These are phyloP conservation scores for Saksenaea vasiformis DNA, from an alignment of 371 early-diverging fungal genomes.

Conservation along the genomic window DNA sequence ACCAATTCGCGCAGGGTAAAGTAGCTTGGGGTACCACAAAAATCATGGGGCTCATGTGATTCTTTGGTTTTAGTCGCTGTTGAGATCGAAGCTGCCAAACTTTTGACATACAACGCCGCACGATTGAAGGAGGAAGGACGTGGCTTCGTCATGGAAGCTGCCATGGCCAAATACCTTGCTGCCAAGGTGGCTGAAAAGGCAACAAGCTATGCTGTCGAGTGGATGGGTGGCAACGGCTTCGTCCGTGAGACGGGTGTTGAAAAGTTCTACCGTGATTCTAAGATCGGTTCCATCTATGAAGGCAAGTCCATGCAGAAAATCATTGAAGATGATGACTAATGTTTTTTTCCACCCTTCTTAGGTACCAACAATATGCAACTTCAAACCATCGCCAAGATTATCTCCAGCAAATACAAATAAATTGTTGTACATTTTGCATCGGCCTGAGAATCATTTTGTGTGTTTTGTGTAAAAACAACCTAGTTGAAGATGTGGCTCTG, in stretches of 20 bases:
- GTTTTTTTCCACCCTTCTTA: slow-evolving; percentile 31
- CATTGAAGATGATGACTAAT: not conserved
- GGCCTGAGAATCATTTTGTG: not conserved
- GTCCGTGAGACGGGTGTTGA: slow-evolving; percentile 78
- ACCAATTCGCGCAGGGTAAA: slow-evolving; percentile 89
- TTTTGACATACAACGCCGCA: slow-evolving; percentile 97
- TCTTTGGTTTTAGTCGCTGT: slow-evolving; percentile 58
- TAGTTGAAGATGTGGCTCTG: too few relatives aligned
- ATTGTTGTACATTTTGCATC: not conserved
- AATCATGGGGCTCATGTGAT: not conserved
- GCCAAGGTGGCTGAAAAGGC: slow-evolving; percentile 95
- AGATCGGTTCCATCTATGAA: slow-evolving; percentile 89
- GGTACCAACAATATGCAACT: slow-evolving; percentile 96
- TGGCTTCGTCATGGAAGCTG: slow-evolving; percentile 92
- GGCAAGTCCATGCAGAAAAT: slow-evolving; percentile 29
- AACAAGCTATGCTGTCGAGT: slow-evolving; percentile 91
- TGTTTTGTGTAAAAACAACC: too few relatives aligned
- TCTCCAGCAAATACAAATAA: slow-evolving; percentile 69
- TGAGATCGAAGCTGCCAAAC: slow-evolving; percentile 95
- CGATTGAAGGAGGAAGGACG: slow-evolving; percentile 93
- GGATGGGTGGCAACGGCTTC: slow-evolving; percentile 98
- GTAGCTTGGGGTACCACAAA: not conserved
- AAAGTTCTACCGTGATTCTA: slow-evolving; percentile 96
- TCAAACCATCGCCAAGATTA: slow-evolving; percentile 93
- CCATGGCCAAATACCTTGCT: slow-evolving; percentile 96